Conservation (phyloP, 1,139 yeast genomes). For the Kodamaea ohmeri region DNA sequence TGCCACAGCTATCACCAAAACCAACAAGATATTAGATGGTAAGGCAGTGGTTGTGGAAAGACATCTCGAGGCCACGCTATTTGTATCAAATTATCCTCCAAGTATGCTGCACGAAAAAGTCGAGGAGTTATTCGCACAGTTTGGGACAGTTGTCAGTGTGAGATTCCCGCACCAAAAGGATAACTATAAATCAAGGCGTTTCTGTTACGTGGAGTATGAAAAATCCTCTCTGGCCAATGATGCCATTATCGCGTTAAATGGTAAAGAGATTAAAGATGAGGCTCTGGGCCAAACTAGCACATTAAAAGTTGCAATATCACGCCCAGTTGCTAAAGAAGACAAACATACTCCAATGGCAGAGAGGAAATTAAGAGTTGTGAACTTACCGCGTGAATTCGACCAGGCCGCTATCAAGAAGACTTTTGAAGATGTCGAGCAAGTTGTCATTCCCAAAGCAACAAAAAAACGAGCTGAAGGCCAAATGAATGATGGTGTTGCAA, state of each 20-base stretch:
- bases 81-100: constrained; percentile 76
- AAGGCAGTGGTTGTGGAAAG: constrained; percentile 45
- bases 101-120: constrained; percentile 42
- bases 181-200: constrained; percentile 54
- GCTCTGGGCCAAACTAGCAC: constrained; percentile 21
- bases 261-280: constrained; percentile 24
- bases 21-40: constrained; percentile 46
- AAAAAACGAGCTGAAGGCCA: constrained; percentile 21
- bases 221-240: constrained; percentile 42
- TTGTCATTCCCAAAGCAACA: constrained; percentile 47
- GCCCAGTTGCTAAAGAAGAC: constrained; percentile 40
- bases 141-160: constrained; percentile 51
- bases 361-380: constrained; percentile 53
- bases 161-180: constrained; percentile 67
- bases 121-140: constrained; percentile 36
- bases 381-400: constrained; percentile 42
- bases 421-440: constrained; percentile 41
- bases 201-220: constrained; percentile 69
- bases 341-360: constrained; percentile 48
- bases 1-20: constrained; percentile 59
- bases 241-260: constrained; percentile 49
- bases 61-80: constrained; percentile 49
- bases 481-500: constrained; percentile 55
- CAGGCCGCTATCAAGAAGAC: constrained; percentile 26
- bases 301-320: constrained; percentile 59